Base-by-base conservation (phyloP, 148 eudicot species). In the Fagopyrum homotropicum region DNA sequence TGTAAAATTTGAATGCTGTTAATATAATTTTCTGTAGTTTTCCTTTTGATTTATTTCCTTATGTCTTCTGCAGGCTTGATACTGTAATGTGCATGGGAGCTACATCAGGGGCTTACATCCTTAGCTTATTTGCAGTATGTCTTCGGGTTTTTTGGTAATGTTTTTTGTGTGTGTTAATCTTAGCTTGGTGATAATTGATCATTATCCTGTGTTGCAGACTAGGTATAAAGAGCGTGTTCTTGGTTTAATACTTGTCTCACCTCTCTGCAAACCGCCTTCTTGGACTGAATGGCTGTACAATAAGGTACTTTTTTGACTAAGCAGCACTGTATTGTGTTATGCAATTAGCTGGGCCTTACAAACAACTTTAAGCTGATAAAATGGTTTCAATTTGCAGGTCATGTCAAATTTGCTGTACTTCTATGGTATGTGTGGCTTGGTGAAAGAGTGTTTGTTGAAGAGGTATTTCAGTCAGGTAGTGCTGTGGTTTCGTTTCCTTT, bases 211-310 rank as follows among this genome's bases (percentile, higher is more conserved):
- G 69, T 73, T 82, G 82, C 93, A 94, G 98, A 80, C 87, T 30
- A 94, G 90, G 82, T 84, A 94, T 77, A 75, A 80, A 72, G 83
- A 85, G 60, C 88, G 98, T 73, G 95, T 89, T 79, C 86, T 87
- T 76, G 98, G 97, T 76, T 74, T 94, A 87, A 91, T 94, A 84
- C 97, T 94, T 26, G 84, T 94, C 83, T 94, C 98, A 79, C 98
- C 98, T 82, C 73, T 94, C 75, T 94, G 98, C 85, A 87, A 87
- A 90, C 87, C 93, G 78, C 98, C 98, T 8, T 90, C 96, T 68
- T 94, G 98, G 98, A 90, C 97, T 52, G 98, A 94, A 80, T 94
- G 98, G 98, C 79, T 91, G 83, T 90, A 82, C 78, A 89, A 89
- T 82, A 94, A 94, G 97, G 98, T 94, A 76, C 75, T 61, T 75